Base-by-base conservation (phyloP, 179 eudicot genomes). In the Beta macrorhiza region DNA sequence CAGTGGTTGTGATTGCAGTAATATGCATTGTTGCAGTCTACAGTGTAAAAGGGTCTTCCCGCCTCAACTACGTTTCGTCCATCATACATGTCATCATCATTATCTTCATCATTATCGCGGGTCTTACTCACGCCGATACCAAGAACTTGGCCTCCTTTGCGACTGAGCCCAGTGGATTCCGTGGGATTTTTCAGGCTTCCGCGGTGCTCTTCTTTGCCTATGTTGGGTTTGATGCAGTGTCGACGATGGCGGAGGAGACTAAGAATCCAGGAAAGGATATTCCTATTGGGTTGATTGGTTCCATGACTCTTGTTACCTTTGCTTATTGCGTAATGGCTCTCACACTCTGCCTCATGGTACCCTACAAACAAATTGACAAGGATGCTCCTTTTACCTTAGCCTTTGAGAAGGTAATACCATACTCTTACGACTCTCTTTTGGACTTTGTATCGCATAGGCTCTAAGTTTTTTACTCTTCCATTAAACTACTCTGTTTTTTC, bases 231-330 rank as follows among this genome's bases (percentile, higher is more conserved):
- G 98, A 93, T 57, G 98, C 93, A 0, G 97, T 93, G 45, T 81
- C 98, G 3, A 93, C 98, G 20, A 84, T 93, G 91, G 98, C 97
- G 0, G 98, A 93, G 86, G 98, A 93, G 88, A 93, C 93, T 0
- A 92, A 93, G 82, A 86, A 93, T 81, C 98, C 98, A 0, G 90
- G 84, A 0, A 83, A 82, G 52, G 97, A 93, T 83, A 93, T 93
- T 62, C 98, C 97, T 4, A 91, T 93, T 22, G 98, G 98, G 11
- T 87, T 93, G 53, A 87, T 93, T 2, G 93, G 93, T 13, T 92
- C 98, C 0, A 92, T 93, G 93, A 78, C 81, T 2, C 75, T 93
- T 55, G 81, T 88, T 57, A 93, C 91, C 9, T 6, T 84, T 2
- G 64, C 86, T 0, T 93, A 93, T 72, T 93, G 97, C 72, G 45